These are phyloP conservation scores for Aspergillus bombycis DNA, from an alignment of 2,329 filamentous ascomycete genomes.

Conservation along the genomic window DNA sequence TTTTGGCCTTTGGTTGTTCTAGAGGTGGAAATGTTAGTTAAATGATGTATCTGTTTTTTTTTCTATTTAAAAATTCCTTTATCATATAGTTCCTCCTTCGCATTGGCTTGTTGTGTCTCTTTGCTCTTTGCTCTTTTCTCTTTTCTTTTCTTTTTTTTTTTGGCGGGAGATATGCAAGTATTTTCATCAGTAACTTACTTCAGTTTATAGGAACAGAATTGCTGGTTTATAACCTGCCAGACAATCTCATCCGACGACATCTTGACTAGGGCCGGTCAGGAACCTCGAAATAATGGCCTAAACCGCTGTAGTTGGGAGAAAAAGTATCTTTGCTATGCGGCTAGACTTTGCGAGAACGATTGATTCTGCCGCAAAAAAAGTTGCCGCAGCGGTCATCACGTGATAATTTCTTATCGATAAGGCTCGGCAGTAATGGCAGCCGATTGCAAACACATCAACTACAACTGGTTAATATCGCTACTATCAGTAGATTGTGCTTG, in stretches of 20 bases:
- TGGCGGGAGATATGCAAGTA: background rate
- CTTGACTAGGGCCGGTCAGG: conserved; percentile 14
- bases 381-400: conserved; percentile 31
- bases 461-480: background rate
- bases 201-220: conserved; percentile 93
- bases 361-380: conserved; percentile 31
- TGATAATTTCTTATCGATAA: conserved; percentile 37
- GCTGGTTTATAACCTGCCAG: conserved; percentile 95
- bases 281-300: conserved; percentile 18
- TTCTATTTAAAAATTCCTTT: background rate
- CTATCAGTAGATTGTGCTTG: background rate
- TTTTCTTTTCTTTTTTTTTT: background rate
- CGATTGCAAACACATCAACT: background rate
- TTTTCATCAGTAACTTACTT: conserved; percentile 61
- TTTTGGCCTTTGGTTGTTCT: conserved; percentile 84
- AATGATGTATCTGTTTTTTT: background rate
- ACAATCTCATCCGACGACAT: conserved; percentile 97
- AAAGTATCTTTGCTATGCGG: conserved; percentile 21
- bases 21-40: conserved; percentile 15
- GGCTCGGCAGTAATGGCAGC: background rate
- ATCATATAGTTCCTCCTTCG: background rate
- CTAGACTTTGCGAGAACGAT: conserved; percentile 9
- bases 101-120: background rate
- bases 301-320: conserved; percentile 22
- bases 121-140: background rate